These are phyloP conservation scores for Pseudocercospora fijiensis DNA, from an alignment of 2,329 filamentous ascomycete genomes.

Conservation along the genomic window DNA sequence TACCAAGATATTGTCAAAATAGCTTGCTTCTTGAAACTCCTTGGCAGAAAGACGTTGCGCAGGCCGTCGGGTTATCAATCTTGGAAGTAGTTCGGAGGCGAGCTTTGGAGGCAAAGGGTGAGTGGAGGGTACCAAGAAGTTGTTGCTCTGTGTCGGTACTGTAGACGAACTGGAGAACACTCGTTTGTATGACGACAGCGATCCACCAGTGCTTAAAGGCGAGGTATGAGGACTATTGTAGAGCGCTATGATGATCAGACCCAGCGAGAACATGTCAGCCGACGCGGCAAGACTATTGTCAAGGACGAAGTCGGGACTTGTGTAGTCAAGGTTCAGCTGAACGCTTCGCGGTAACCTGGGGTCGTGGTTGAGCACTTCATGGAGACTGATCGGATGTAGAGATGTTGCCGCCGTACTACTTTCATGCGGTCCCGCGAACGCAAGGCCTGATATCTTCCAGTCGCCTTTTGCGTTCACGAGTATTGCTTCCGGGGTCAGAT, in stretches of 20 bases:
- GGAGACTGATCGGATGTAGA: slow-evolving; percentile 75
- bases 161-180: slow-evolving; percentile 75
- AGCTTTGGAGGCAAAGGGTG: slow-evolving; percentile 78
- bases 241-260: slow-evolving; percentile 80
- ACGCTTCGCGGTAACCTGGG: slow-evolving; percentile 76
- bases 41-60: slow-evolving; percentile 82
- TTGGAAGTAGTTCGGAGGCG: slow-evolving; percentile 70
- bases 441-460: slow-evolving; percentile 96
- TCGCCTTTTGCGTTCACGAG: slow-evolving; percentile 96
- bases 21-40: slow-evolving; percentile 92
- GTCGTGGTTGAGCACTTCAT: slow-evolving; percentile 82
- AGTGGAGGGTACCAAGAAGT: slow-evolving; percentile 69
- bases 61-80: slow-evolving; percentile 81
- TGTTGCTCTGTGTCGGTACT: slow-evolving; percentile 76
- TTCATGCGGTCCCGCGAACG: slow-evolving; percentile 80
- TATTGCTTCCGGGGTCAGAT: slow-evolving; percentile 88
- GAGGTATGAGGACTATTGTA: slow-evolving; percentile 94
- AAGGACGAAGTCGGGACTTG: slow-evolving; percentile 89
- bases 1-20: slow-evolving; percentile 95
- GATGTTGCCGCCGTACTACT: slow-evolving; percentile 65
- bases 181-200: slow-evolving; percentile 79
- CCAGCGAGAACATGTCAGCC: slow-evolving; percentile 91
- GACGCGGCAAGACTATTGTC: slow-evolving; percentile 82
- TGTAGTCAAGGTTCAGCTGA: slow-evolving; percentile 89
- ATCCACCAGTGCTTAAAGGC: slow-evolving; percentile 78